A percentile compares a stretch with the other conserved stretches of the same genome.
Evolutionary conservation across 73 alveolate genomes (phyloP).

Genomic region (Tetrahymena thermophila): DNA sequence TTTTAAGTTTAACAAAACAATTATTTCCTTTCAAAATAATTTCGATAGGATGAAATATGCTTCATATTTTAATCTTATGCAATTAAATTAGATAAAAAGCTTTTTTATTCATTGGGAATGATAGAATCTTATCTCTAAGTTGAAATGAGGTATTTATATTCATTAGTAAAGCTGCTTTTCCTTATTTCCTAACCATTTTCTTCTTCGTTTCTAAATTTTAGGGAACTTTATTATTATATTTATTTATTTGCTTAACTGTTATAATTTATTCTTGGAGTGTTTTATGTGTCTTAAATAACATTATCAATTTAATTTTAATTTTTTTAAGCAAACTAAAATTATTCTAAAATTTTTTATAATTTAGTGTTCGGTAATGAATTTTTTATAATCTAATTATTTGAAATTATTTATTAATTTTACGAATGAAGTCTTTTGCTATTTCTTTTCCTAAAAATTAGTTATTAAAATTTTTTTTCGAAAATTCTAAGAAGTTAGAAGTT

Average conservation of each 20-base stretch:
- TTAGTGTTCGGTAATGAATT: not conserved
- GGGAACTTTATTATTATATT: no score
- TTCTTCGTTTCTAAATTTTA: not conserved
- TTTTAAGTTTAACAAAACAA: no score
- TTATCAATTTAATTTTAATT: not conserved
- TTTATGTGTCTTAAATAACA: not conserved
- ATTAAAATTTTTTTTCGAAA: not conserved
- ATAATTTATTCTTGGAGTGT: not conserved
- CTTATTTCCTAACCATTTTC: not conserved
- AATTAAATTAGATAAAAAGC: no score
- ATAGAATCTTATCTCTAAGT: not conserved
- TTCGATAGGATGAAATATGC: not conserved
- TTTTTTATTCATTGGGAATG: no score
- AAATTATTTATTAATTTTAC: not conserved
- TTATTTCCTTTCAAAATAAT: not conserved
- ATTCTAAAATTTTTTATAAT: not conserved
- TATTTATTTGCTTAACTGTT: no score
- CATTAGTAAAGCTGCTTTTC: not conserved
- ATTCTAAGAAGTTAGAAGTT: not conserved
- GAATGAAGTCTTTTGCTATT: not conserved
- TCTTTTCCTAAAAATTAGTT: not conserved
- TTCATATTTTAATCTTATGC: not conserved
- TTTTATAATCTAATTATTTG: not conserved
- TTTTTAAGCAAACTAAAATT: not conserved
- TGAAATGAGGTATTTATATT: no score